Conservation (phyloP, 345 rosid genomes). For the Populus alba region DNA sequence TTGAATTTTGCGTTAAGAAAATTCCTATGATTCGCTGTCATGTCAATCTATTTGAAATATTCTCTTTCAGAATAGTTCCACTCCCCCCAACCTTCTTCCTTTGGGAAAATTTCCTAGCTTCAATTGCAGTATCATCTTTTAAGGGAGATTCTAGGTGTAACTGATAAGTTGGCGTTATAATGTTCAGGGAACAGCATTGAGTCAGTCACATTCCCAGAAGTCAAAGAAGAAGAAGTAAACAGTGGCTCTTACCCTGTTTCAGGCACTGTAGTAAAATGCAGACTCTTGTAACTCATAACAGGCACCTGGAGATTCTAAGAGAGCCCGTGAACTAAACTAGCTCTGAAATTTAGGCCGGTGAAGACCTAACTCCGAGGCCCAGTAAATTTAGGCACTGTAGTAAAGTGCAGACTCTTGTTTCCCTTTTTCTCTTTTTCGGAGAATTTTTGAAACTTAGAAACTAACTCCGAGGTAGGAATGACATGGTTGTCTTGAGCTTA, state of each 20-base stretch:
- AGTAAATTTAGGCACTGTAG: no score
- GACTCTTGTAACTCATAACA: slow-evolving; percentile 32
- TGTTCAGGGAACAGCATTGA: slow-evolving; percentile 70
- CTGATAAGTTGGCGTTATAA: neutral
- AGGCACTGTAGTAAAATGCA: slow-evolving; percentile 17
- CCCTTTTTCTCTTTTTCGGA: slow-evolving; percentile 9
- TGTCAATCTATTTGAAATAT: neutral
- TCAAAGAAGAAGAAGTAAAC: slow-evolving; percentile 81
- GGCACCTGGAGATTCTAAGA: slow-evolving; percentile 20
- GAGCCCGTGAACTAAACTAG: slow-evolving; percentile 24
- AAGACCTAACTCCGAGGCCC: slow-evolving; percentile 13
- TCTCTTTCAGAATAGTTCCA: neutral
- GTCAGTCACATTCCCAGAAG: slow-evolving; percentile 51
- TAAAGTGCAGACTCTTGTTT: no score
- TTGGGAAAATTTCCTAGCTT: neutral
- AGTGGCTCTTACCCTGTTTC: neutral
- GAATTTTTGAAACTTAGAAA: slow-evolving; percentile 32
- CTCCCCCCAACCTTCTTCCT: no score
- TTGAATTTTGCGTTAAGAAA: neutral
- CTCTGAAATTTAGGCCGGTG: slow-evolving; percentile 32
- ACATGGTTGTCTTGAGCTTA: slow-evolving; percentile 14
- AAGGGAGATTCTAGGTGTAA: neutral
- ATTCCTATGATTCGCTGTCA: neutral
- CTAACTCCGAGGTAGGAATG: slow-evolving; percentile 25
- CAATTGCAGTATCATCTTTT: neutral